Conservation (phyloP, 2,329 filamentous ascomycete genomes). For the Nemania abortiva region DNA sequence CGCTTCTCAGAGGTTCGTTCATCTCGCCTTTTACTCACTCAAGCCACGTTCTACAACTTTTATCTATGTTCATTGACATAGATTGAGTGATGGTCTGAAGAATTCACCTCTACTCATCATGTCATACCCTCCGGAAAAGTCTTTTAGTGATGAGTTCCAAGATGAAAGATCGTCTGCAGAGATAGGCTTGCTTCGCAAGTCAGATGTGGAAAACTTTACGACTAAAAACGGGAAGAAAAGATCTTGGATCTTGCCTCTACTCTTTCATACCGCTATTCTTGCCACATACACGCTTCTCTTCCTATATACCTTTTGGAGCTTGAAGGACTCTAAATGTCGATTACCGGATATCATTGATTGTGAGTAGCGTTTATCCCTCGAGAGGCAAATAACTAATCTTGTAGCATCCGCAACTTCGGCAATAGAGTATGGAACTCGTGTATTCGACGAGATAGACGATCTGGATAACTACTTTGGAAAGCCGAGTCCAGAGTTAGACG, state of each 20-base stretch:
- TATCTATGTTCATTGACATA: neutral
- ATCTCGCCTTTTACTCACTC: neutral
- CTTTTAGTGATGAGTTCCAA: neutral
- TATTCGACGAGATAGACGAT: conserved; percentile 9
- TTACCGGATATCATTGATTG: conserved; percentile 1
- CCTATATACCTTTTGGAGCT: neutral
- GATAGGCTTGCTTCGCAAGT: neutral
- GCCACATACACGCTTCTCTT: conserved; percentile 1
- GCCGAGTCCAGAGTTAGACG: neutral
- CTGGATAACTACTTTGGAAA: conserved; percentile 10
- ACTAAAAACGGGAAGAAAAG: neutral
- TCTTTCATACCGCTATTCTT: neutral
- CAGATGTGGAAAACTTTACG: neutral
- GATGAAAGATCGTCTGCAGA: conserved; percentile 1
- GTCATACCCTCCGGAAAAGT: neutral
- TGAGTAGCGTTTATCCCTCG: neutral
- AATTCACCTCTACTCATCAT: neutral
- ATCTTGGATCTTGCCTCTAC: neutral
- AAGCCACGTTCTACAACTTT: neutral
- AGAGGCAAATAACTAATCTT: neutral
- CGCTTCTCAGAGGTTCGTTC: neutral
- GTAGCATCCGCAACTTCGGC: conserved; percentile 10
- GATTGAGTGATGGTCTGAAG: neutral
- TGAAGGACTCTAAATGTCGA: conserved; percentile 1
- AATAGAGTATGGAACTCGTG: conserved; percentile 13